Percentiles rank a stretch among this genome's conserved stretches.
phyloP scores from a whole-genome alignment of 768 basidiomycete species.

The Tulasnella sp. region DNA sequence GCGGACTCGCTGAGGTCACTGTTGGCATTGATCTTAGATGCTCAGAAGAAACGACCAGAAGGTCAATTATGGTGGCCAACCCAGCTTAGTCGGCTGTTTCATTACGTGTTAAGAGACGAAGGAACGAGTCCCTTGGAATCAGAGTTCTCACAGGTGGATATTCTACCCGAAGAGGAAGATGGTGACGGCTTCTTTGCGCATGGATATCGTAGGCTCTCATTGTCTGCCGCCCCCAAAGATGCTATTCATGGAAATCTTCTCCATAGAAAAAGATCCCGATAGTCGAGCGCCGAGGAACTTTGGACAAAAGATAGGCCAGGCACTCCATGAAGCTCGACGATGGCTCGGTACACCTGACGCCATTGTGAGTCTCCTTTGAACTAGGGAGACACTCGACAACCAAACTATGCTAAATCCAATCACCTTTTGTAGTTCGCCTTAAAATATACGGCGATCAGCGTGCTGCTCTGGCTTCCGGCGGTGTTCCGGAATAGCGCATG shows the following conservation, averaged over 20 bases:
- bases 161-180: constrained; percentile 21
- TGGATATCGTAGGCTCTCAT: constrained; percentile 17
- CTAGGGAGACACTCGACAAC: background rate
- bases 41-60: constrained; percentile 29
- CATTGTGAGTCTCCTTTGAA: constrained; percentile 23
- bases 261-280: constrained; percentile 35
- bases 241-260: background rate
- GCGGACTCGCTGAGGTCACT: constrained; percentile 30
- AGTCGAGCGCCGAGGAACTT: constrained; percentile 36
- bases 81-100: constrained; percentile 25
- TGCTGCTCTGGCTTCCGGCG: constrained; percentile 43
- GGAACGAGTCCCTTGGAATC: constrained; percentile 20
- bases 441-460: constrained; percentile 37
- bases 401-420: background rate
- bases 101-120: background rate
- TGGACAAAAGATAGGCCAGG: constrained; percentile 32
- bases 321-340: constrained; percentile 28
- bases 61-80: constrained; percentile 42
- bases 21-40: constrained; percentile 30
- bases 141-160: background rate
- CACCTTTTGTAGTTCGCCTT: constrained; percentile 34
- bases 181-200: constrained; percentile 24
- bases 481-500: constrained; percentile 34
- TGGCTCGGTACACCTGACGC: constrained; percentile 36
- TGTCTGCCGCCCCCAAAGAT: background rate